A percentile compares a stretch with the other conserved stretches of the same genome.
phyloP scores from a whole-genome alignment of 768 basidiomycete genomes.

The Coprinopsis cinerea region DNA sequence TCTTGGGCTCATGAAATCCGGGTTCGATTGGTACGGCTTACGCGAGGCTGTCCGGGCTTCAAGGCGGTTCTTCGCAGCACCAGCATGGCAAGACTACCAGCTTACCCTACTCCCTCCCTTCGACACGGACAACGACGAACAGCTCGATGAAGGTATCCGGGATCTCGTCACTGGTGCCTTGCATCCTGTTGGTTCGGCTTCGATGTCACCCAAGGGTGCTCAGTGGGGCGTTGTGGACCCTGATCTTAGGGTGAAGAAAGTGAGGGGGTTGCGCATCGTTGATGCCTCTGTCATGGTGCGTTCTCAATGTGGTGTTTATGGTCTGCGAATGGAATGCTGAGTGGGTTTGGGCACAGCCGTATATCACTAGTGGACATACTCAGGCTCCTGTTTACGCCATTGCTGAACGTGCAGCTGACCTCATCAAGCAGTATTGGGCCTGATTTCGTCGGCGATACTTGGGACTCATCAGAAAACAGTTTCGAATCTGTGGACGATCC shows the following conservation, averaged over 20 bases:
- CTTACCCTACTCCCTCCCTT: constrained; percentile 9
- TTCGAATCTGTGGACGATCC: too few relatives aligned
- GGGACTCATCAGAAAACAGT: too few relatives aligned
- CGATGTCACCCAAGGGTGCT: constrained; percentile 23
- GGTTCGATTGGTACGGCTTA: constrained; percentile 19
- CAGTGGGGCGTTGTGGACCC: constrained; percentile 31
- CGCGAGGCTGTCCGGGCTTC: constrained; percentile 16
- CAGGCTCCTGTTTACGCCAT: constrained; percentile 10
- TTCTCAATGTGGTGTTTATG: not conserved
- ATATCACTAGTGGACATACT: constrained; percentile 1
- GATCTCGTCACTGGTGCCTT: not conserved
- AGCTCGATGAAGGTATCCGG: constrained; percentile 4
- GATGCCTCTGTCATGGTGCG: constrained; percentile 32
- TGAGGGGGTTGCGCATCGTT: constrained; percentile 30
- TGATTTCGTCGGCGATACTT: too few relatives aligned
- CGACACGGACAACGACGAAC: constrained; percentile 1
- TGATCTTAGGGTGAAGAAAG: constrained; percentile 30
- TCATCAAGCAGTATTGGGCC: not conserved
- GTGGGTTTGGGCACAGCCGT: not conserved
- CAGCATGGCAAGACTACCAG: constrained; percentile 16
- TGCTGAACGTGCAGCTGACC: constrained; percentile 12
- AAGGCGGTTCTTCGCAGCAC: constrained; percentile 14
- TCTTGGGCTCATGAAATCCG: constrained; percentile 16
- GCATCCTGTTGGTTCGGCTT: constrained; percentile 23
- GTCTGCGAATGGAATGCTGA: not conserved